Conservation (phyloP, 345 rosid genomes). For the Eucalyptus cloeziana region DNA sequence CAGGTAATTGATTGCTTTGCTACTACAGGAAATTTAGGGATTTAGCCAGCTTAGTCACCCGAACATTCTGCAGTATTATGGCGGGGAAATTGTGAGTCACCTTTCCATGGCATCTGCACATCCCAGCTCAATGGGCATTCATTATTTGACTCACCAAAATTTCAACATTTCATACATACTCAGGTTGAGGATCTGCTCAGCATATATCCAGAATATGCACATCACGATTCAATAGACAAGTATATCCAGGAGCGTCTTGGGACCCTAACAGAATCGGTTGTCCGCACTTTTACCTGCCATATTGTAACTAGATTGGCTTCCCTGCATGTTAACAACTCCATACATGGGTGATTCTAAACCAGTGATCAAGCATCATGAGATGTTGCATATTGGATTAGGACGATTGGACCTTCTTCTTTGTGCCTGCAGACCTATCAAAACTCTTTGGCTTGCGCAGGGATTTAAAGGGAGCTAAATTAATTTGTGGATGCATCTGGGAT, state of each 20-base stretch:
- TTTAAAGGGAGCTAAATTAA: slow-evolving; percentile 89
- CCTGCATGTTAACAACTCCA: not conserved
- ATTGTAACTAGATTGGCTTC: not conserved
- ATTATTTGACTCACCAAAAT: not conserved
- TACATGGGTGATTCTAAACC: not conserved
- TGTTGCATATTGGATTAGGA: not conserved
- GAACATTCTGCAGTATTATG: not conserved
- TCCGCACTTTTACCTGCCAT: not conserved
- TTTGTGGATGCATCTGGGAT: slow-evolving; percentile 86
- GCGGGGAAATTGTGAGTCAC: not conserved
- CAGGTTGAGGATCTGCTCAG: not conserved
- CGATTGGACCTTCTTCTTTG: not conserved
- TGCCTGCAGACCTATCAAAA: not conserved
- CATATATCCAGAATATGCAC: not conserved
- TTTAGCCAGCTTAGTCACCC: slow-evolving; percentile 1
- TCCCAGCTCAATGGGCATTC: not conserved
- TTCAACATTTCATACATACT: not conserved
- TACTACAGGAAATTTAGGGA: not conserved
- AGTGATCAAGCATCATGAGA: too few relatives aligned
- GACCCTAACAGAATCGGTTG: not conserved
- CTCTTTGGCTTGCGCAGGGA: slow-evolving; percentile 28
- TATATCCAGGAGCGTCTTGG: not conserved
- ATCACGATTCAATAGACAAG: too few relatives aligned
- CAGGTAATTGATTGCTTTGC: not conserved
- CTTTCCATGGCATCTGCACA: not conserved